Percentiles rank a stretch among this genome's conserved stretches.
Evolutionary conservation across 1,284 basidiomycete species (phyloP).

Genomic region (Leccinum subfulvum): DNA sequence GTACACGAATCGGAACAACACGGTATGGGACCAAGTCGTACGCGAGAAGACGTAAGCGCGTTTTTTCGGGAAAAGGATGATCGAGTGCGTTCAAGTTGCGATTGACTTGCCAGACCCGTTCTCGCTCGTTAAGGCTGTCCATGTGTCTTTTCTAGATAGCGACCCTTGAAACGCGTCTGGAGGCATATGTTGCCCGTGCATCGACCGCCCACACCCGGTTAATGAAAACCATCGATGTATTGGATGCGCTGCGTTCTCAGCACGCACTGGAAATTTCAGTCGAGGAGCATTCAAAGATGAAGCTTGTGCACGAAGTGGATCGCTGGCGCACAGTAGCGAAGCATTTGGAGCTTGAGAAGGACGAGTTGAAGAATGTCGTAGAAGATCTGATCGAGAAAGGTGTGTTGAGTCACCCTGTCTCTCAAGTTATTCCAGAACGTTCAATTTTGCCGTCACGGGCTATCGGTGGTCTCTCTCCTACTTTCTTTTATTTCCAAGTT

Average conservation of each 20-base stretch:
- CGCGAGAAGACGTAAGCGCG: slow-evolving; percentile 19
- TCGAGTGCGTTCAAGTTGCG: slow-evolving; percentile 26
- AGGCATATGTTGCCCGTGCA: slow-evolving; percentile 41
- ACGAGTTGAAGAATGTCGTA: slow-evolving; percentile 55
- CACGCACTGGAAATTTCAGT: slow-evolving; percentile 44
- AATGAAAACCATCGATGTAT: slow-evolving; percentile 47
- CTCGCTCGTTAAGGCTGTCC: neutral
- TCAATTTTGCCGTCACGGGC: slow-evolving; percentile 3
- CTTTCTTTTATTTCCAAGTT: slow-evolving; percentile 36
- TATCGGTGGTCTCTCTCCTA: neutral
- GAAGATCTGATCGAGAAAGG: slow-evolving; percentile 57
- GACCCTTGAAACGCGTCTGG: slow-evolving; percentile 37
- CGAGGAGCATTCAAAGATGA: slow-evolving; percentile 36
- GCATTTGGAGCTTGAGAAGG: slow-evolving; percentile 46
- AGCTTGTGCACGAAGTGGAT: slow-evolving; percentile 41
- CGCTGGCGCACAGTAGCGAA: slow-evolving; percentile 35
- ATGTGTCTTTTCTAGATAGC: slow-evolving; percentile 33
- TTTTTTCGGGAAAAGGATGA: slow-evolving; percentile 31
- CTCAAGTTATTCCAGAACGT: neutral
- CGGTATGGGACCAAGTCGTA: slow-evolving; percentile 28
- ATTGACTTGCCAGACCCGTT: neutral
- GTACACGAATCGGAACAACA: neutral
- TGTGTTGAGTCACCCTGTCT: slow-evolving; percentile 28
- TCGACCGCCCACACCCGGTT: slow-evolving; percentile 52
- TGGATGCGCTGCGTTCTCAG: slow-evolving; percentile 44